phyloP scores from a whole-genome alignment of 768 basidiomycete species.

The Brasilioporus rufonigricans region DNA sequence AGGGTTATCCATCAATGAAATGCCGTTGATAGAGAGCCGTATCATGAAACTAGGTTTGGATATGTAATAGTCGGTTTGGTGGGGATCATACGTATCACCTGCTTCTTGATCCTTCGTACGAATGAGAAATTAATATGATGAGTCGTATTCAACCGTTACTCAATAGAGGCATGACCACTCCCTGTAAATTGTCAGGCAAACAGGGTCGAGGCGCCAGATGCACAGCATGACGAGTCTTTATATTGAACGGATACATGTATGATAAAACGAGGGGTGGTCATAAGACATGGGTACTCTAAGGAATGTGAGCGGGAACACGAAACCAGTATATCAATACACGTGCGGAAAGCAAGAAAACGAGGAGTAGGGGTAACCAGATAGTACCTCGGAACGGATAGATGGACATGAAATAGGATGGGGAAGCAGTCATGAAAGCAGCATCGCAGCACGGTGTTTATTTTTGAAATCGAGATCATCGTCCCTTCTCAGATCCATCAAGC shows the following conservation, averaged over 20 bases:
- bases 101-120: too few relatives aligned
- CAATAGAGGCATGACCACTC: too few relatives aligned
- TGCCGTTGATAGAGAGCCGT: too few relatives aligned
- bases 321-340: background rate
- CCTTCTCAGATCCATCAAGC: slow-evolving; percentile 2
- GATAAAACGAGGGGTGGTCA: slow-evolving; percentile 15
- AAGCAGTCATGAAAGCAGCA: background rate
- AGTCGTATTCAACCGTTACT: too few relatives aligned
- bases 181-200: too few relatives aligned
- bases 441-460: background rate
- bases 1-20: too few relatives aligned
- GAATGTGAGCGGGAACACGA: slow-evolving; percentile 17
- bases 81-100: too few relatives aligned
- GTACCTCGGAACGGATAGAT: background rate
- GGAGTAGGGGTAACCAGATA: slow-evolving; percentile 13
- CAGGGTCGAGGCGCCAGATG: too few relatives aligned
- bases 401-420: background rate
- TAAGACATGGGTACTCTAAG: slow-evolving; percentile 9
- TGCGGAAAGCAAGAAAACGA: slow-evolving; percentile 4
- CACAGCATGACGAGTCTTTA: background rate
- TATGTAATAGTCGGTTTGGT: too few relatives aligned
- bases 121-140: too few relatives aligned
- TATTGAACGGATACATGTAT: slow-evolving; percentile 18
- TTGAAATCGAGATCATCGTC: background rate
- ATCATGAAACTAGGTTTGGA: background rate